Conservation (phyloP, 2,329 filamentous ascomycete genomes). For the Colletotrichum aenigma region DNA sequence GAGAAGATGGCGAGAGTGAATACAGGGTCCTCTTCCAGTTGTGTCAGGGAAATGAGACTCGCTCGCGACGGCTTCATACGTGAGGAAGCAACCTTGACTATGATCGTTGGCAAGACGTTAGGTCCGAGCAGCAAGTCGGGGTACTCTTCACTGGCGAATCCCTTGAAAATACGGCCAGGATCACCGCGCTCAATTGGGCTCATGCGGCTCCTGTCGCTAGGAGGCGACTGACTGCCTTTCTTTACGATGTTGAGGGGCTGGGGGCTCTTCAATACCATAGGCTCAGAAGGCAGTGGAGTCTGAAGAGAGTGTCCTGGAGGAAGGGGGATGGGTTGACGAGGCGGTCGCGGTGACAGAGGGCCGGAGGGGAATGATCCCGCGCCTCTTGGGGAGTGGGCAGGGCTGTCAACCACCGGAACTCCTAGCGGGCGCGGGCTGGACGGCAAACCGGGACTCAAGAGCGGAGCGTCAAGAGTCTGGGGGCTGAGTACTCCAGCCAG, state of each 20-base stretch:
- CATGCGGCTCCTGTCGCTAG: constrained; percentile 33
- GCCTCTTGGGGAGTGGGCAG: constrained; percentile 64
- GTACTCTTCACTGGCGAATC: constrained; percentile 83
- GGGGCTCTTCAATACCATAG: constrained; percentile 41
- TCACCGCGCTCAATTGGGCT: constrained; percentile 46
- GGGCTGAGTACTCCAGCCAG: constrained; percentile 56
- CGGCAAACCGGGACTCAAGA: constrained; percentile 66
- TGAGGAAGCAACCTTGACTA: constrained; percentile 88
- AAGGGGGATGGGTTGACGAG: constrained; percentile 74
- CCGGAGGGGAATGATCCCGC: constrained; percentile 47
- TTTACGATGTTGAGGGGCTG: constrained; percentile 45
- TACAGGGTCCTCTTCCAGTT: constrained; percentile 88
- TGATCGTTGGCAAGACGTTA: constrained; percentile 84
- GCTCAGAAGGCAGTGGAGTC: constrained; percentile 43
- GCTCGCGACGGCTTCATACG: constrained; percentile 91
- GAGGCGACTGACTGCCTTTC: constrained; percentile 30
- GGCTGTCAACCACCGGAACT: neutral
- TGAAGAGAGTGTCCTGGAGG: constrained; percentile 72
- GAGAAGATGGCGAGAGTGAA: constrained; percentile 89
- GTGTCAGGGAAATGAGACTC: constrained; percentile 80
- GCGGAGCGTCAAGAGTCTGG: constrained; percentile 37
- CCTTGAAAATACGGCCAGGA: constrained; percentile 66
- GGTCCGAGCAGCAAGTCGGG: constrained; percentile 85
- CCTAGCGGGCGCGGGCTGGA: constrained; percentile 61
- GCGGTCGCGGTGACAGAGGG: constrained; percentile 74